phyloP scores from a whole-genome alignment of 2,329 filamentous ascomycete genomes.

The Xylariaceae sp. region DNA sequence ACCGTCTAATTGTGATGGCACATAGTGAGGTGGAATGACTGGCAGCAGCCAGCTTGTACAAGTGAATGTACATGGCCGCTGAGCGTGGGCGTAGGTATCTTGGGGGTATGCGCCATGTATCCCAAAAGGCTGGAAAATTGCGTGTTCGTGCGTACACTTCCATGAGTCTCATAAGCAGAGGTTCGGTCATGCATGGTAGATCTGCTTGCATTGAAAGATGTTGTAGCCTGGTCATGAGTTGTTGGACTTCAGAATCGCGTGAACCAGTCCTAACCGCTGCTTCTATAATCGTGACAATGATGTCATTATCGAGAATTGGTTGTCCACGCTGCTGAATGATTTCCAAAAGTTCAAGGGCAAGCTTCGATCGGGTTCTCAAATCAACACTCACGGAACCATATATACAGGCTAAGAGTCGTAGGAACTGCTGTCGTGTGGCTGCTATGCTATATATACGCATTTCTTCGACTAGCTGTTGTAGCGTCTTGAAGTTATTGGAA shows the following conservation, averaged over 20 bases:
- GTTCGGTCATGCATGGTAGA: constrained; percentile 43
- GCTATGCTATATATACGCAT: constrained; percentile 43
- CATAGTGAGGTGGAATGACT: constrained; percentile 48
- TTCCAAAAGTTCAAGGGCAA: constrained; percentile 48
- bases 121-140: constrained; percentile 63
- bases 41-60: constrained; percentile 53
- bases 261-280: constrained; percentile 39
- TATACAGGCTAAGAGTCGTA: constrained; percentile 44
- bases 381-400: constrained; percentile 34
- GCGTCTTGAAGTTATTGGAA: constrained; percentile 7
- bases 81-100: constrained; percentile 53
- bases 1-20: constrained; percentile 52
- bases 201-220: constrained; percentile 44
- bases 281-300: constrained; percentile 54
- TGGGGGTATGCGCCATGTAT: constrained; percentile 59
- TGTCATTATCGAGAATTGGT: constrained; percentile 45
- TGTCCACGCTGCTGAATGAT: constrained; percentile 51
- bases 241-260: constrained; percentile 43
- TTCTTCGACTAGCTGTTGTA: constrained; percentile 38
- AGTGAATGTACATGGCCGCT: constrained; percentile 55
- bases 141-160: constrained; percentile 47
- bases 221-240: constrained; percentile 44
- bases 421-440: constrained; percentile 40
- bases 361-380: constrained; percentile 36
- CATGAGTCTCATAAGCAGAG: constrained; percentile 47